phyloP scores from a whole-genome alignment of 73 alveolate species.

The Paramecium bursaria region DNA sequence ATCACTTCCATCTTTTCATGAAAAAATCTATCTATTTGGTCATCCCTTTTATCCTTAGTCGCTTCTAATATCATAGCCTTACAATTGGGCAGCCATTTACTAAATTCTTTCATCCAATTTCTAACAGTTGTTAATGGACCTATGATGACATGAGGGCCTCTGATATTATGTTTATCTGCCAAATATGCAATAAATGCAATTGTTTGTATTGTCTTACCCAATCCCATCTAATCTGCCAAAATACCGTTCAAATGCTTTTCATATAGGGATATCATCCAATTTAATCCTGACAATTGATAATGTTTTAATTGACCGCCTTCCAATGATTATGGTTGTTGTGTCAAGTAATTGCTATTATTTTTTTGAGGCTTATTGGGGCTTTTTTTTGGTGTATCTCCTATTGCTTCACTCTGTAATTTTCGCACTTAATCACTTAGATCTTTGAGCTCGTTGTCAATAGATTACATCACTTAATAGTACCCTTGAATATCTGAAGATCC shows the following conservation, averaged over 20 bases:
- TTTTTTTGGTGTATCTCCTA: not conserved
- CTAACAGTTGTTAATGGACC: conserved; percentile 95
- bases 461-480: too few species aligned
- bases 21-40: conserved; percentile 71
- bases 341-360: conserved; percentile 8
- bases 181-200: conserved; percentile 90
- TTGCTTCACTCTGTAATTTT: conserved; percentile 4
- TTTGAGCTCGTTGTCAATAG: too few species aligned
- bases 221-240: conserved; percentile 99
- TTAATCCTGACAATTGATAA: conserved; percentile 93
- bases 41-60: conserved; percentile 89
- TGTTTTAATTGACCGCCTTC: conserved; percentile 18
- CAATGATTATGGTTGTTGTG: not conserved
- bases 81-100: conserved; percentile 90
- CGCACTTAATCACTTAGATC: conserved; percentile 4
- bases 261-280: conserved; percentile 90
- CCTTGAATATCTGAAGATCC: too few species aligned
- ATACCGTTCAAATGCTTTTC: conserved; percentile 93
- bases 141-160: conserved; percentile 76
- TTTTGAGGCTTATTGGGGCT: not conserved
- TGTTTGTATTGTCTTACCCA: conserved; percentile 96
- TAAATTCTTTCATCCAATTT: conserved; percentile 96
- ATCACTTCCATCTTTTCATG: conserved; percentile 89
- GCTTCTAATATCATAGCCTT: conserved; percentile 41
- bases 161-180: conserved; percentile 58